Evolutionary conservation across 768 basidiomycete species (phyloP).

Genomic region (Chiua virens): DNA sequence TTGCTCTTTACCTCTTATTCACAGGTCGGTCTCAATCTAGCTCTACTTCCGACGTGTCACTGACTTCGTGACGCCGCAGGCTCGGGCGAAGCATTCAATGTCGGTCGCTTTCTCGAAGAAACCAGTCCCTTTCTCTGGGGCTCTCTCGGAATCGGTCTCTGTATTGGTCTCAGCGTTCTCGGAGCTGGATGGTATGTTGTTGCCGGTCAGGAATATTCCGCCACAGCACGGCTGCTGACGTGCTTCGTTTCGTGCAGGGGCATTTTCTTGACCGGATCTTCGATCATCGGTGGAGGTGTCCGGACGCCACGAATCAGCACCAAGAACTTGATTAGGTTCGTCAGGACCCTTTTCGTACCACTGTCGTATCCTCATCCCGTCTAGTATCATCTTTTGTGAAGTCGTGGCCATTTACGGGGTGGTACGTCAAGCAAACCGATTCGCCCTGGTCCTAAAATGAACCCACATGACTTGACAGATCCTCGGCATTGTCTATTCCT

Average conservation of each 20-base stretch:
- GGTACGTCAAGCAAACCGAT: constrained; percentile 44
- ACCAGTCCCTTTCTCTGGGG: constrained; percentile 94
- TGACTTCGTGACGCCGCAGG: constrained; percentile 39
- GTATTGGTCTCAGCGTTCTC: constrained; percentile 89
- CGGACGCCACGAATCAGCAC: constrained; percentile 91
- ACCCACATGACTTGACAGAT: constrained; percentile 48
- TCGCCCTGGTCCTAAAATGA: background rate
- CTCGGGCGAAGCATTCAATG: constrained; percentile 90
- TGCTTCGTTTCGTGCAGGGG: constrained; percentile 60
- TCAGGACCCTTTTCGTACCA: background rate
- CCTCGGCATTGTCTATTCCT: constrained; percentile 93
- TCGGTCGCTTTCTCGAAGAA: constrained; percentile 92
- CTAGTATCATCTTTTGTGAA: constrained; percentile 97
- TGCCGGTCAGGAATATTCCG: constrained; percentile 25
- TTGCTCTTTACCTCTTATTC: constrained; percentile 87
- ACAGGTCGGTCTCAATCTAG: constrained; percentile 56
- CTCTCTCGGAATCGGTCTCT: constrained; percentile 85
- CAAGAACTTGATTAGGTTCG: constrained; percentile 95
- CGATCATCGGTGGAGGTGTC: constrained; percentile 94
- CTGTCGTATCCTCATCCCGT: background rate
- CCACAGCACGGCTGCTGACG: background rate
- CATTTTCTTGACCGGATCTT: constrained; percentile 95
- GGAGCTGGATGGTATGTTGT: constrained; percentile 85
- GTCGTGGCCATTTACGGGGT: constrained; percentile 99
- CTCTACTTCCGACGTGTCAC: background rate